Evolutionary conservation across 768 basidiomycete species (phyloP), one percentile per base, ranked within the genome.

Genomic region (Hirschioporus abietinus): DNA sequence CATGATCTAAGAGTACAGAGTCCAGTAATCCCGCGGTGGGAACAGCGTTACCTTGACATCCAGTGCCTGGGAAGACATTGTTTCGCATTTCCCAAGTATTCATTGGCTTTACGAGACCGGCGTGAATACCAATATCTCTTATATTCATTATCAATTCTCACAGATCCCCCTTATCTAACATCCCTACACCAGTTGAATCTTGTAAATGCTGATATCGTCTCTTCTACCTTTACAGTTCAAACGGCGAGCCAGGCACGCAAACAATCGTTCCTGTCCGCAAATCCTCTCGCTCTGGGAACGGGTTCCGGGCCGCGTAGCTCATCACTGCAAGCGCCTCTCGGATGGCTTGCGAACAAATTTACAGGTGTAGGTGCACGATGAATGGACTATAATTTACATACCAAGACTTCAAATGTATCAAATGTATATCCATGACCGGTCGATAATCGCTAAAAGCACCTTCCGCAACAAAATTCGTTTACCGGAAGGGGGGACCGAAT

Each of bases 241-340:
- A 80, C 81, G 70, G 86, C 90, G 26, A 83, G 88, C 63, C 87
- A 86, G 70, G 84, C 87, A 36, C 84, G 93, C 68, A 91, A 87
- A 70, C 89, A 92, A 68, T 92, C 93, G 0, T 93, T 86, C 74
- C 78, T 84, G 30, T 87, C 91, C n/a, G 85, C 93, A 20, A 93
- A 95, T 72, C 93, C 93, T 8, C 83, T 95, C 57, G 86, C 92
- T 9, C 76, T 94, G 35, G 91, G 92, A 24, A 73, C 76, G 52
- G 83, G 84, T 58, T 75, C 83, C 27, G 80, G 87, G n/a, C 81
- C 86, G 27, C 80, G 88, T 66, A 84, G 84, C 60, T 78, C 83
- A 63, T 83, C 83, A 65, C 71, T 91, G 66, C 89, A 87, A 71
- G 88, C 89, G 52, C 91, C 92, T 8, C 77, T 94, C 1, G 89